phyloP scores from a whole-genome alignment of 2,329 filamentous ascomycete genomes.

The Celoporthe dispersa region DNA sequence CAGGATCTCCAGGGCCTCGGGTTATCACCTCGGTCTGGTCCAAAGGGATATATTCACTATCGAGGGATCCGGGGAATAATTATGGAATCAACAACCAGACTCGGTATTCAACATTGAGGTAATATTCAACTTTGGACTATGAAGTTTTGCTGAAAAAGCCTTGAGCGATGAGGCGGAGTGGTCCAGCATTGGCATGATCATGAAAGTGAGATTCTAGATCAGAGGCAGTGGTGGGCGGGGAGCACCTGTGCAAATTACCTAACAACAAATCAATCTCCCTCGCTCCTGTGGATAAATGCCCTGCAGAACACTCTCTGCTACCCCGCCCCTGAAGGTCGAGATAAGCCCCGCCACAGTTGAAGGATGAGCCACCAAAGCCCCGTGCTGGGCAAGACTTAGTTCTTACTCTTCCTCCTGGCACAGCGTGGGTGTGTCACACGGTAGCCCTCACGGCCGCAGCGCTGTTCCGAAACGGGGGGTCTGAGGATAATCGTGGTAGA shows the following conservation, averaged over 20 bases:
- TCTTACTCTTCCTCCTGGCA: neutral
- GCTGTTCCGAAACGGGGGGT: neutral
- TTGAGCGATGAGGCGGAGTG: neutral
- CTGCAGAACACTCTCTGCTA: neutral
- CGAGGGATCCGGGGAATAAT: neutral
- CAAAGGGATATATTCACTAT: neutral
- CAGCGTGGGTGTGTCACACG: neutral
- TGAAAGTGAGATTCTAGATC: slow-evolving; percentile 1
- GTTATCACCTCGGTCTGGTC: neutral
- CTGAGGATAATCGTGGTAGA: neutral
- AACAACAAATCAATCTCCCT: neutral
- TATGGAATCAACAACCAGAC: neutral
- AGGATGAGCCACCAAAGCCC: neutral
- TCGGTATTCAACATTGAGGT: neutral
- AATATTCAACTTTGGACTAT: neutral
- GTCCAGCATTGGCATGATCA: neutral
- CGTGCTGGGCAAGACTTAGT: neutral
- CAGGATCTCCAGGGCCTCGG: neutral
- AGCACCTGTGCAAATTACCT: neutral
- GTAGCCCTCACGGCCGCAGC: neutral
- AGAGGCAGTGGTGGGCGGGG: neutral
- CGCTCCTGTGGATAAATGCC: neutral
- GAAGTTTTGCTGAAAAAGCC: neutral
- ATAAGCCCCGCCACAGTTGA: neutral
- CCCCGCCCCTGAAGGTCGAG: neutral